Base-by-base conservation (phyloP, 83 land plant species). In the Diphasiastrum complanatum region DNA sequence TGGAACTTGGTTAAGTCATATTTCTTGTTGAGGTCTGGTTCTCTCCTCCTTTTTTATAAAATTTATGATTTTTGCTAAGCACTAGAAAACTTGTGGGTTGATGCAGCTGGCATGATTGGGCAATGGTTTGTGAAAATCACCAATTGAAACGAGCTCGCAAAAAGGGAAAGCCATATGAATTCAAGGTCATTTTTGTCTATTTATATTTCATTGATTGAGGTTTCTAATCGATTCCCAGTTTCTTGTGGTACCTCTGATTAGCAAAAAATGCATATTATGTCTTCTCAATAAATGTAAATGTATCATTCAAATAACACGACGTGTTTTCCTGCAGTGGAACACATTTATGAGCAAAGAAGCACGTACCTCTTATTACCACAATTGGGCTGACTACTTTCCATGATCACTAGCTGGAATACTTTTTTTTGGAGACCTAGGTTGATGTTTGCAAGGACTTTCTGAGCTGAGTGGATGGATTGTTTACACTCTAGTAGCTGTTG, bases 41-140 rank as follows among this genome's bases (percentile, higher is more conserved):
- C n/a, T n/a, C n/a, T n/a, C n/a, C n/a, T n/a, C n/a, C n/a, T n/a
- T n/a, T n/a, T n/a, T n/a, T n/a, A n/a, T n/a, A n/a, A n/a, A n/a
- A n/a, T n/a, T n/a, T n/a, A n/a, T n/a, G n/a, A n/a, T n/a, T n/a
- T n/a, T n/a, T n/a, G n/a, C n/a, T n/a, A n/a, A n/a, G n/a, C n/a
- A n/a, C n/a, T n/a, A n/a, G n/a, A 20, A 53, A 16, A 36, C 35
- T 23, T 32, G n/a, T 4, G 26, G 38, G 1, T 64, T 70, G 20
- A 14, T 71, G 66, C 80, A 89, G 96, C 61, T 85, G 81, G 84
- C 96, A 89, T 66, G 96, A 89, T 73, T 71, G 47, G 32, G 91
- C 87, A 10, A 78, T 85, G 78, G 53, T 83, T 19, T 81, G 64
- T 48, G 96, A 89, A 70, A 85, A 85, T 35, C 77, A 83, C 38